phyloP scores from a whole-genome alignment of 805 yeast species.

The Saccharomycopsis sp. region DNA sequence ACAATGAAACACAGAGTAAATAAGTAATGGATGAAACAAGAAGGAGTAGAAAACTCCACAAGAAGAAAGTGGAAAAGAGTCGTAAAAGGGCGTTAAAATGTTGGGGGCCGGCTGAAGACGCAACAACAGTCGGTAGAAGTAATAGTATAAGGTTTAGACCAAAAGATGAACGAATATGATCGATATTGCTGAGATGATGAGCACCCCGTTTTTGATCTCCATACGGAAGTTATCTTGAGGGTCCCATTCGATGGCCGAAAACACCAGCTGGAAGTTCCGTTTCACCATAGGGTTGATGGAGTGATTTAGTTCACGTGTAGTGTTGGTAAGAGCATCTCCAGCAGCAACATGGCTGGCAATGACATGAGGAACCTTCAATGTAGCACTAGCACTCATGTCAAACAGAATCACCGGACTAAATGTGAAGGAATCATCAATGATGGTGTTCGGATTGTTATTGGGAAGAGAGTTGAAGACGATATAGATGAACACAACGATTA shows the following conservation, averaged over 20 bases:
- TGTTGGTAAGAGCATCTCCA: neutral
- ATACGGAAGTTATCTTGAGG: slow-evolving; percentile 14
- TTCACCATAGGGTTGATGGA: neutral
- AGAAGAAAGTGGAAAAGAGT: neutral
- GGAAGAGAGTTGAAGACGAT: neutral
- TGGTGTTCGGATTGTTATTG: neutral
- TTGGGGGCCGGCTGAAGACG: too few relatives aligned
- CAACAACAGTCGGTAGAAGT: too few relatives aligned
- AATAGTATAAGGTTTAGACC: too few relatives aligned
- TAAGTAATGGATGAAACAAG: neutral
- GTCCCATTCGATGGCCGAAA: slow-evolving; percentile 15
- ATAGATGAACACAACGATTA: neutral
- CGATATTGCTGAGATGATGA: slow-evolving; percentile 5
- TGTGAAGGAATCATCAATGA: neutral
- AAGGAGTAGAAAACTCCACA: neutral
- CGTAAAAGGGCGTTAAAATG: neutral
- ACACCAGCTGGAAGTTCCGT: slow-evolving; percentile 1
- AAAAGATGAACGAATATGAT: slow-evolving; percentile 11
- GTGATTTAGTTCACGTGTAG: neutral
- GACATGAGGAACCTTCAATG: neutral
- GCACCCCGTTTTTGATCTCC: slow-evolving; percentile 11
- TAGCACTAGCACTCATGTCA: neutral
- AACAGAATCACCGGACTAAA: neutral
- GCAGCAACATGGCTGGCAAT: neutral
- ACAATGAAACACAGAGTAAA: neutral